Evolutionary conservation across 495 filamentous ascomycete species (phyloP).

Genomic region (Geopyxis carbonaria): DNA sequence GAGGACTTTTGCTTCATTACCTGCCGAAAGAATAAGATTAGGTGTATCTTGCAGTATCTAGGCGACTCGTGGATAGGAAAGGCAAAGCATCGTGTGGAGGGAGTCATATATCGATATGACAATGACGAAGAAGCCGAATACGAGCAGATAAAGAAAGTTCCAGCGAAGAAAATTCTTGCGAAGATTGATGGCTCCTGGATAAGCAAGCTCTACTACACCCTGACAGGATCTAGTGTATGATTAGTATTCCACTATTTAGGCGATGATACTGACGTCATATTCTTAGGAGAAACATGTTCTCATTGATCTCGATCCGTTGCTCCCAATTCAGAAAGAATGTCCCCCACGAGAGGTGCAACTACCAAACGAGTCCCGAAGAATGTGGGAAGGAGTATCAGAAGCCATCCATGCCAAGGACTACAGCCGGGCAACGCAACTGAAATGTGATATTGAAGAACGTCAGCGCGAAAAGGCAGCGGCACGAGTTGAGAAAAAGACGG

Average conservation of each 20-base stretch:
- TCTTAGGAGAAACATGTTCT: conserved; percentile 49
- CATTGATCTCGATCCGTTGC: conserved; percentile 68
- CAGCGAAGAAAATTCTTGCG: conserved; percentile 66
- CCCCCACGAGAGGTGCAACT: conserved; percentile 63
- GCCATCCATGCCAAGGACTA: conserved; percentile 78
- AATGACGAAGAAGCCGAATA: conserved; percentile 59
- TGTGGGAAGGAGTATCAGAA: conserved; percentile 73
- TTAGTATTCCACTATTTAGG: no score
- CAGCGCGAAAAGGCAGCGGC: conserved; percentile 74
- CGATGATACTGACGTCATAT: conserved; percentile 21
- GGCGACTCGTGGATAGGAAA: conserved; percentile 92
- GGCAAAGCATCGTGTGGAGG: conserved; percentile 77
- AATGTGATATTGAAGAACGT: conserved; percentile 79
- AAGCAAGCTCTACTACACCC: conserved; percentile 49
- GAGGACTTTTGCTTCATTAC: conserved; percentile 73
- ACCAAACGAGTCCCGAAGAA: conserved; percentile 73
- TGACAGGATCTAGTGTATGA: conserved; percentile 27
- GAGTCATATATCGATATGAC: conserved; percentile 77
- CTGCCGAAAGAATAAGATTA: conserved; percentile 72
- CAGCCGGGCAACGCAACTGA: conserved; percentile 63
- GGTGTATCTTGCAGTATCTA: conserved; percentile 76
- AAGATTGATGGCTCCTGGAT: conserved; percentile 73
- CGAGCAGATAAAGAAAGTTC: conserved; percentile 63
- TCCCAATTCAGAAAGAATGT: conserved; percentile 55
- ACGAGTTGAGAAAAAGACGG: conserved; percentile 43